A percentile compares a stretch with the other conserved stretches of the same genome.
Conservation (phyloP, 495 filamentous ascomycete genomes). For the Aspergillus cavernicola region DNA sequence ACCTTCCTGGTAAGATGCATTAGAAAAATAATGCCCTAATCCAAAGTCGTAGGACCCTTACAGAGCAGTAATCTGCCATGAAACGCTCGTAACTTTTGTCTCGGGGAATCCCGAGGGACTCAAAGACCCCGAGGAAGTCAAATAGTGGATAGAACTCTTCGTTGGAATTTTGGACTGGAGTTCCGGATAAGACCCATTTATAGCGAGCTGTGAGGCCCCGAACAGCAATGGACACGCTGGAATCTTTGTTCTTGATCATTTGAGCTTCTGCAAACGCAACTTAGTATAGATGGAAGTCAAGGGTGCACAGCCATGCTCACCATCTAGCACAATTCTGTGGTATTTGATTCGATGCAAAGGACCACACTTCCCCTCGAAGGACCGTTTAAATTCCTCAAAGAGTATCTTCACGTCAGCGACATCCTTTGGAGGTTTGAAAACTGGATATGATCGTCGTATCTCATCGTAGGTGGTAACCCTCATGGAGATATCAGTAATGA, state of each 20-base stretch:
- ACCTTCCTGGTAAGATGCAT: constrained; percentile 12
- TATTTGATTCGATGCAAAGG: constrained; percentile 48
- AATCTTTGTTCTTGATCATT: constrained; percentile 55
- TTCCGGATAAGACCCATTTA: constrained; percentile 61
- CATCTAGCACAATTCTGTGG: constrained; percentile 57
- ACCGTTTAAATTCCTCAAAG: constrained; percentile 32
- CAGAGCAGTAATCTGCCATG: constrained; percentile 43
- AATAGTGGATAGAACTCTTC: constrained; percentile 59
- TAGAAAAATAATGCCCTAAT: background rate
- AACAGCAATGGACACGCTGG: constrained; percentile 50
- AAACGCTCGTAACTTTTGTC: constrained; percentile 43
- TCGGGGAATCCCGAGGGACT: constrained; percentile 51
- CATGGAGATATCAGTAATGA: background rate
- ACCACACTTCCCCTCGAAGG: constrained; percentile 32
- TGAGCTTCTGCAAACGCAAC: constrained; percentile 40
- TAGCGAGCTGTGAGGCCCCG: constrained; percentile 46
- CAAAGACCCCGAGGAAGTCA: constrained; percentile 55
- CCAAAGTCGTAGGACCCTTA: constrained; percentile 2
- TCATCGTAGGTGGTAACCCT: constrained; percentile 53
- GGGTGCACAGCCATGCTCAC: constrained; percentile 21
- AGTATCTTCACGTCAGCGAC: constrained; percentile 23
- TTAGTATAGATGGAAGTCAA: background rate
- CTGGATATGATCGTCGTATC: constrained; percentile 48
- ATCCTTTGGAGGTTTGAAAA: constrained; percentile 22
- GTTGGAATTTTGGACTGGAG: constrained; percentile 44